Evolutionary conservation across 805 yeast species (phyloP), one percentile per base, ranked within the genome.

Genomic region (Teunomyces atbi): DNA sequence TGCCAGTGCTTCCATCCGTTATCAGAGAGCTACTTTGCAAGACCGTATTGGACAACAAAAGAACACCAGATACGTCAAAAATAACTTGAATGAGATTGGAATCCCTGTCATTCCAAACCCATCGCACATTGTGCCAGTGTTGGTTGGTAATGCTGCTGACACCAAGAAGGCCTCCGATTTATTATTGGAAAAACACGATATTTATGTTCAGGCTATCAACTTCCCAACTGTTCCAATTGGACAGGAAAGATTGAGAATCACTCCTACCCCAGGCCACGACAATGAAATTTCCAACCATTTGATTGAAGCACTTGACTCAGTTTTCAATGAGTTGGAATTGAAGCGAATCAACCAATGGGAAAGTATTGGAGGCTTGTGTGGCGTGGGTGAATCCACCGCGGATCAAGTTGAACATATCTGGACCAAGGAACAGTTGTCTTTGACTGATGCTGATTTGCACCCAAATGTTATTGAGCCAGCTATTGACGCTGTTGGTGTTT

Each of bases 191-290:
- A 82, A 86, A 58, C 86, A 90, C 71, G 78, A 80, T 54, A 91
- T 94, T 64, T 94, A 94, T 62, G 99, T 95, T 39, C 99, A 94
- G 73, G 97, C 98, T 40, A 94, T 94, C 66, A 94, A 94, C 74
- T 94, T 86, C 82, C 99, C 99, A 50, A 94, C 99, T 19, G 99
- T 94, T 50, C 85, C 97, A 15, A 83, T 86, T 56, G 99, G 99
- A 50, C 85, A 90, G 54, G 99, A 94, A 73, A 84, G 99, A 65
- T 81, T 94, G 60, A 84, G 99, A 71, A 83, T 94, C 62, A 94
- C 99, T n/a, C 98, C 99, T 46, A 91, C 99, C 35, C 99, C 99
- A 30, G 97, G 97, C 45, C 99, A 94, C 66, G 79, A 82, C 15
- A 76, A 82, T 48, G 87, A 84, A 47, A 75, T 89, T 42, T 78